Percentiles rank a stretch among this genome's conserved stretches.
These are phyloP conservation scores for Primulina tabacum DNA, from an alignment of 257 asterid genomes.

Conservation along the genomic window DNA sequence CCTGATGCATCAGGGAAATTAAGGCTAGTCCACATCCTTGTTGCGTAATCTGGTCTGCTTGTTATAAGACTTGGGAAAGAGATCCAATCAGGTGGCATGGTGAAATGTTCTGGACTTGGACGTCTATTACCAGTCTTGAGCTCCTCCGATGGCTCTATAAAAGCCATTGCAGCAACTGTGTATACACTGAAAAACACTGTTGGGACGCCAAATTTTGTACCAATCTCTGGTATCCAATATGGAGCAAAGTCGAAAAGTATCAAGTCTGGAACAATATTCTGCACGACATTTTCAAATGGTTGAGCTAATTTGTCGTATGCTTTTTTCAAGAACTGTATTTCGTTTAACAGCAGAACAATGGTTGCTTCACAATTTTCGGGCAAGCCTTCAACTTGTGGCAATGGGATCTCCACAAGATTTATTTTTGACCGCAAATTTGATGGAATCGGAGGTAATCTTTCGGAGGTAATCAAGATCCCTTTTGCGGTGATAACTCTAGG, in stretches of 20 bases:
- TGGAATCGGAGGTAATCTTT: too few species aligned
- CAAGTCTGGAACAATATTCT: slow-evolving; percentile 27
- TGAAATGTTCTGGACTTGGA: slow-evolving; percentile 27
- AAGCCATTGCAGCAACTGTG: slow-evolving; percentile 39
- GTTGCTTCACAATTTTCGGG: slow-evolving; percentile 47
- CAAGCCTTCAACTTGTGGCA: slow-evolving; percentile 30
- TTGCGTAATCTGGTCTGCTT: slow-evolving; percentile 28
- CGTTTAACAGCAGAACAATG: slow-evolving; percentile 29
- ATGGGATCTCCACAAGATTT: slow-evolving; percentile 28
- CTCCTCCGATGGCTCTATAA: slow-evolving; percentile 35
- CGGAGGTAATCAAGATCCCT: too few species aligned
- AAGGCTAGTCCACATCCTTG: slow-evolving; percentile 15
- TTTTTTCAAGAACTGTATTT: slow-evolving; percentile 30
- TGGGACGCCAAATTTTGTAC: slow-evolving; percentile 26
- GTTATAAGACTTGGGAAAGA: slow-evolving; percentile 35
- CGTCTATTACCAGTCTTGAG: slow-evolving; percentile 33
- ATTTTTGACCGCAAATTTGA: too few species aligned
- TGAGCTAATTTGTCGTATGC: slow-evolving; percentile 37
- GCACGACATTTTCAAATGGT: slow-evolving; percentile 29
- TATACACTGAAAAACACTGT: slow-evolving; percentile 33
- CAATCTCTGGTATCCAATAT: slow-evolving; percentile 30
- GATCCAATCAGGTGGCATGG: slow-evolving; percentile 39
- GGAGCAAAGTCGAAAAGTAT: slow-evolving; percentile 40
- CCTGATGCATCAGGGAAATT: slow-evolving; percentile 37
- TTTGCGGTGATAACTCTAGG: too few species aligned